Base-by-base conservation (phyloP, 257 asterid genomes). In the Nicotiana tomentosiformis region DNA sequence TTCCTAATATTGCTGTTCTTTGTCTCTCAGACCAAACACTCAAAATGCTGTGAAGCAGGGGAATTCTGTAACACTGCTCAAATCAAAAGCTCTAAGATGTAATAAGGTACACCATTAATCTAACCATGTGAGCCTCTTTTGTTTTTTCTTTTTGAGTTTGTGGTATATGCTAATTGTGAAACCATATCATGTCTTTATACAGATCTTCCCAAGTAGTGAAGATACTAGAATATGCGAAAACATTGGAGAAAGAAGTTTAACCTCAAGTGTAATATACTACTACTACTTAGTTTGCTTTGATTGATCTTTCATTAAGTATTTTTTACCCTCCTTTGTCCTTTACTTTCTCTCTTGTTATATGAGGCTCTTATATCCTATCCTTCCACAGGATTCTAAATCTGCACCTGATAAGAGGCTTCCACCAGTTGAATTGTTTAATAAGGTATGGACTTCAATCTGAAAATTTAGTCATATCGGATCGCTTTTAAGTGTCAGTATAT, bases 351-450 rank as follows among this genome's bases (percentile, higher is more conserved):
- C 3, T 23, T 33, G 56, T 53, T 55, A 55, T 65, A 65, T 33
- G 78, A 32, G 33, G 12, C 5, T 56, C 49, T 58, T 58, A 9
- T 67, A 43, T 70, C 61, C 67, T 35, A 72, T 12, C 39, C 74
- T 35, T 6, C 67, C 81, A 43, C 88, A 92, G 97, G 93, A 88
- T 84, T 81, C 76, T 58, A 83, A 86, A 77, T 80, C 80, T 37
- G 37, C 87, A 74, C 81, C 23, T 18, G 77, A 82, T 81, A 84
- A 85, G 64, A 86, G 83, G 66, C 68, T 77, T 77, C 62, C 92
- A 82, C 96, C 93, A 23, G 78, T 83, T 20, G 93, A 91, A 81
- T 83, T 88, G 77, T 93, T 95, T 85, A 80, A 65, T 37, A 85
- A 92, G 97, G 98, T 95, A 85, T n/a, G 11, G 16, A 10, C 80